Evolutionary conservation across 2,329 filamentous ascomycete genomes (phyloP), one percentile per base, ranked within the genome.

Genomic region (Monilinia fructigena): DNA sequence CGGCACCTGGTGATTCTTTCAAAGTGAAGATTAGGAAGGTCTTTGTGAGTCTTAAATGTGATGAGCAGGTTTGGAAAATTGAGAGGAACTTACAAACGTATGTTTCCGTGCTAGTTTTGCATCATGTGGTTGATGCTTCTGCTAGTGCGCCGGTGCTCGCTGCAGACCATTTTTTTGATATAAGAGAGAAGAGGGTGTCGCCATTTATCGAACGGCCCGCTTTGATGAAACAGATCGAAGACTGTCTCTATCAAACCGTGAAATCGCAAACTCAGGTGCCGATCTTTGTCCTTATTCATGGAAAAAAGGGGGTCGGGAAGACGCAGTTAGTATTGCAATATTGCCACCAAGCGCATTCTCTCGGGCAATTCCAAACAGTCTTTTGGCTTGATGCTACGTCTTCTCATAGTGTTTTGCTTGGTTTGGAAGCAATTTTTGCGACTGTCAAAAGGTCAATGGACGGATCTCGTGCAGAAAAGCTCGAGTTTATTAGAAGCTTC

Each of bases 51-150:
- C 28, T 72, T 20, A 68, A 58, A 55, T 72, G 67, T 63, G 70
- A 72, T 55, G 70, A 70, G 40, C 68, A 66, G 50, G 61, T 69
- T 18, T 66, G 70, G 68, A 66, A 66, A 2, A 67, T 70, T 26
- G 69, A 70, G 38, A 64, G 67, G 55, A 72, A 70, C 54, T 53
- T 72, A 20, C 68, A 72, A 14, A 70, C 69, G 4, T 72, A 70
- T 47, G 66, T 72, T 55, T 69, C 68, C 11, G 69, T 72, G 2
- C 48, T 70, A 47, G 68, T 70, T 38, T 45, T 72, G 26, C 70
- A 71, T 65, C 70, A 70, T 56, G 69, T 68, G 65, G 65, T 71
- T 50, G 70, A 69, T 67, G 58, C 64, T 48, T 45, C 56, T 28
- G 69, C 67, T 18, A 26, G 55, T 4, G 63, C 55, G n/a, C 50